Base-by-base conservation (phyloP, 2,329 filamentous ascomycete genomes). In the Penicillium palitans region DNA sequence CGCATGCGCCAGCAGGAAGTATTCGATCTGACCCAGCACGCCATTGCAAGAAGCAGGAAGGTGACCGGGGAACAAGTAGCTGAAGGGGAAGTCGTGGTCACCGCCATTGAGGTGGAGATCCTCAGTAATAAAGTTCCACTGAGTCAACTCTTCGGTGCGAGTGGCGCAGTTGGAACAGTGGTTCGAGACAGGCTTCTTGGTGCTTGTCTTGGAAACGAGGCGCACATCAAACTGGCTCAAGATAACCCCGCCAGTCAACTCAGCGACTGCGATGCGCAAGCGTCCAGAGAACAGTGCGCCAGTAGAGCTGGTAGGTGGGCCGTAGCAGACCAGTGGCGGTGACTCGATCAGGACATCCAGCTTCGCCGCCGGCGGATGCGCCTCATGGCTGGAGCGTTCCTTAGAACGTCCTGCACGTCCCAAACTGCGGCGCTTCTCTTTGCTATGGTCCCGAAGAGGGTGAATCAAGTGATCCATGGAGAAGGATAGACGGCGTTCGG, bases 211-310 rank as follows among this genome's bases (percentile, higher is more conserved):
- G 61, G 90, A 84, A 67, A 85, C 81, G 61, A 99, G 83, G 55
- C 80, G 83, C 76, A 95, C 90, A 49, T 84, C 82, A 70, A 97
- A 89, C 58, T 82, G 85, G 61, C 90, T 86, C 45, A 97, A 77
- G 12, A 75, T 79, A 48, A 91, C 83, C 57, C 89, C 79, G 5
- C 74, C 72, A 7, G 86, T 83, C 12, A 75, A 69, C 53, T 92
- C 88, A 61, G 84, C 83, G 68, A 96, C 84, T 40, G 86, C 81
- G 55, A 98, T 77, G 67, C 88, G 86, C 66, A 98, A 80, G 72
- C 91, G 90, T 31, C 92, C 92, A 1, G 91, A 96, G 51, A 97
- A 84, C 59, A 97, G 80, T 7, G 92, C 91, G 57, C 93, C 93
- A 3, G 88, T 89, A 67, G 92, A 96, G 65, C 84, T 83, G 61